Evolutionary conservation across 2,329 filamentous ascomycete genomes (phyloP).

Genomic region (Colletotrichum sp.): DNA sequence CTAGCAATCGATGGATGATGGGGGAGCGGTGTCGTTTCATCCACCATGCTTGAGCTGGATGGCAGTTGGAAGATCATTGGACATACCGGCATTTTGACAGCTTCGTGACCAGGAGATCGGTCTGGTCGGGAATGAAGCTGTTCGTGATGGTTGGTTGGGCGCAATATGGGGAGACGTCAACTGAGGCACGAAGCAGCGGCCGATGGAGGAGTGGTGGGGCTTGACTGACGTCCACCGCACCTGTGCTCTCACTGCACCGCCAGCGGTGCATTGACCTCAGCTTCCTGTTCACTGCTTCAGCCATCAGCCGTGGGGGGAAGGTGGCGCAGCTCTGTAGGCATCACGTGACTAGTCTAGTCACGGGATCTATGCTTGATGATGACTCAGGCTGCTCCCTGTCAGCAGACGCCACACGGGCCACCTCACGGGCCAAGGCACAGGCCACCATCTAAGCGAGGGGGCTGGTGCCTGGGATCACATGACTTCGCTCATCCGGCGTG

Average conservation of each 20-base stretch:
- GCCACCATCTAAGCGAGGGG: constrained; percentile 18
- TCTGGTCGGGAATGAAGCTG: constrained; percentile 22
- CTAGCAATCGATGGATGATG: not conserved
- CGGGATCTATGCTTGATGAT: not conserved
- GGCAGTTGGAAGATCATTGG: not conserved
- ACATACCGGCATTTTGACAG: constrained; percentile 53
- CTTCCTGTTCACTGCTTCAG: not conserved
- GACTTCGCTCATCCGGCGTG: constrained; percentile 40
- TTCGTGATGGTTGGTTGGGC: constrained; percentile 10
- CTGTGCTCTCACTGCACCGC: not conserved
- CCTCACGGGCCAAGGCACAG: not conserved
- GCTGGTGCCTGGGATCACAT: constrained; percentile 43
- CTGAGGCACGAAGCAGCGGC: not conserved
- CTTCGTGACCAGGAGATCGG: not conserved
- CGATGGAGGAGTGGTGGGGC: constrained; percentile 15
- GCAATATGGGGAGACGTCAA: constrained; percentile 7
- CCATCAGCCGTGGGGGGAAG: not conserved
- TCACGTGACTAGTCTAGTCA: not conserved
- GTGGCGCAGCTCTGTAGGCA: not conserved
- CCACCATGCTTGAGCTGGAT: not conserved
- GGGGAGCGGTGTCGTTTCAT: not conserved
- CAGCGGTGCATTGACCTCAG: not conserved
- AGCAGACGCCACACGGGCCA: not conserved
- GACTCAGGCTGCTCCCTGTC: not conserved
- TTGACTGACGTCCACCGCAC: constrained; percentile 19